Conservation (phyloP, 768 basidiomycete genomes). For the Coprinellus aureogranulatus region DNA sequence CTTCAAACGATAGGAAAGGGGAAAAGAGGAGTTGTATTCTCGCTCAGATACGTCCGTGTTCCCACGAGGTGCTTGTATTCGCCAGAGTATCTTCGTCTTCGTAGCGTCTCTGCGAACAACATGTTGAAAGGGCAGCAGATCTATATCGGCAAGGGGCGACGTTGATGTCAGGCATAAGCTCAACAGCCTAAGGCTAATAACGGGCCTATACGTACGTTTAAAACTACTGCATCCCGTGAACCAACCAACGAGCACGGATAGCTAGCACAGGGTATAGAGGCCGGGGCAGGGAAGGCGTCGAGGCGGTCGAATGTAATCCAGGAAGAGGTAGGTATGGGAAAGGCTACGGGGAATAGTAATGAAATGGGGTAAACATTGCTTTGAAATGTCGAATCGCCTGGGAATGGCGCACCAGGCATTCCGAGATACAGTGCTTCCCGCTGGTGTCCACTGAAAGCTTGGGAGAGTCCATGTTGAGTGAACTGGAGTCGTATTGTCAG, state of each 20-base stretch:
- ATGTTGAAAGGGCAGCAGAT: constrained; percentile 70
- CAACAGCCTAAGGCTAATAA: too few relatives aligned
- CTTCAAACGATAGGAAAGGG: constrained; percentile 64
- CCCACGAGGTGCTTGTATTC: constrained; percentile 14
- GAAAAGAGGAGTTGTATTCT: constrained; percentile 52
- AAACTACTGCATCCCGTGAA: too few relatives aligned
- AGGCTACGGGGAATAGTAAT: too few relatives aligned
- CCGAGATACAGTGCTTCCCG: too few relatives aligned
- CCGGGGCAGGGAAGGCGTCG: constrained; percentile 36
- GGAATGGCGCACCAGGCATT: not conserved
- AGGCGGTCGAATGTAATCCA: constrained; percentile 36
- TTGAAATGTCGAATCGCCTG: not conserved
- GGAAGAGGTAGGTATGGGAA: constrained; percentile 14
- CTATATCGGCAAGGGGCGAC: too few relatives aligned
- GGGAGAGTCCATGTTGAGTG: constrained; percentile 11
- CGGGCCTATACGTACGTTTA: too few relatives aligned
- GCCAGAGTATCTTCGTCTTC: constrained; percentile 24
- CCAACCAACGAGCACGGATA: too few relatives aligned
- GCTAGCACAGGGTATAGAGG: constrained; percentile 40
- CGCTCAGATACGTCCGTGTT: constrained; percentile 19
- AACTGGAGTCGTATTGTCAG: constrained; percentile 10
- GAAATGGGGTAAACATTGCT: constrained; percentile 6
- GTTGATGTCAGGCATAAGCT: too few relatives aligned
- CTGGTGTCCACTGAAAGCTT: not conserved
- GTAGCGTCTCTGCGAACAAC: constrained; percentile 44